phyloP scores from a whole-genome alignment of 1,139 yeast species.

The Ogataea hybrid region DNA sequence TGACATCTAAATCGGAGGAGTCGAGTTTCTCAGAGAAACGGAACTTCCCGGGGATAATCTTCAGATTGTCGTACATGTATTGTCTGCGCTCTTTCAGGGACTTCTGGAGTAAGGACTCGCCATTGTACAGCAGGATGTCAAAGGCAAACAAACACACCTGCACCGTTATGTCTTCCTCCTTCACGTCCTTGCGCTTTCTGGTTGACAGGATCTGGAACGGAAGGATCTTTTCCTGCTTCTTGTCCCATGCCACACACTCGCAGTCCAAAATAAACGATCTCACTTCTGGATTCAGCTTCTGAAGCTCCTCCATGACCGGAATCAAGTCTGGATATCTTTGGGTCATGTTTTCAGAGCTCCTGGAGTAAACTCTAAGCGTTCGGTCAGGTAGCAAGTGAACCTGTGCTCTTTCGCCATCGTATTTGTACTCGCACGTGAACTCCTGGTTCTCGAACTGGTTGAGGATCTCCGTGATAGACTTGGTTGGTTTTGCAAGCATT shows the following conservation, averaged over 20 bases:
- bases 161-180: constrained; percentile 82
- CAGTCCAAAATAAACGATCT: constrained; percentile 79
- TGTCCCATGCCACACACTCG: constrained; percentile 99
- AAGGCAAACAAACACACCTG: constrained; percentile 91
- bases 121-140: constrained; percentile 75
- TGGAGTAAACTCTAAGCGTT: constrained; percentile 71
- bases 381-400: constrained; percentile 76
- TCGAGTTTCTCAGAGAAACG: constrained; percentile 76
- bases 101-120: constrained; percentile 64
- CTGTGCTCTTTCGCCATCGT: constrained; percentile 98
- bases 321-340: constrained; percentile 91
- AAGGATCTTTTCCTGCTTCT: constrained; percentile 65
- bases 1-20: constrained; percentile 71
- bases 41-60: constrained; percentile 71
- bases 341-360: constrained; percentile 97
- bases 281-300: constrained; percentile 37
- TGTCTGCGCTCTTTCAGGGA: constrained; percentile 70
- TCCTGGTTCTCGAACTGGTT: constrained; percentile 83
- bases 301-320: constrained; percentile 61
- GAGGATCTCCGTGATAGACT: constrained; percentile 82
- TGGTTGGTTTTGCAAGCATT: constrained; percentile 97
- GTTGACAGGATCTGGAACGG: constrained; percentile 95
- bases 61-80: constrained; percentile 54
- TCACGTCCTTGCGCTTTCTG: constrained; percentile 90
- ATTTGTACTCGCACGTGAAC: constrained; percentile 94